Percentiles rank a stretch among this genome's conserved stretches.
Conservation (phyloP, 495 filamentous ascomycete species). For the Clavariopsis aquatica region DNA sequence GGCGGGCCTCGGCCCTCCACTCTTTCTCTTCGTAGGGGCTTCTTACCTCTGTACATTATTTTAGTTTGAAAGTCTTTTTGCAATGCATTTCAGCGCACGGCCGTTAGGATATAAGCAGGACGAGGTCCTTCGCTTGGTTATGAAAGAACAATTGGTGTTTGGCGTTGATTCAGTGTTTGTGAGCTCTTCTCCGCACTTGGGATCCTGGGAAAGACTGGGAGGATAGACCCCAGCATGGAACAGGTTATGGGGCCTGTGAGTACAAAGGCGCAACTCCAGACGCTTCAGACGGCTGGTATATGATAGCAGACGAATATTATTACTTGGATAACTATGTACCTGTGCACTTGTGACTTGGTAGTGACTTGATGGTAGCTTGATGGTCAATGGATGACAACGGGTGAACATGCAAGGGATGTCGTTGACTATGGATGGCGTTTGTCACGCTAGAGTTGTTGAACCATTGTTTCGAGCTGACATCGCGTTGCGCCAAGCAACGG, state of each 20-base stretch:
- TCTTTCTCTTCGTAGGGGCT: constrained; percentile 17
- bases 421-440: neutral
- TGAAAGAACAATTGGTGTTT: constrained; percentile 15
- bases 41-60: constrained; percentile 32
- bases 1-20: neutral
- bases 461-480: neutral
- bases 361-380: neutral
- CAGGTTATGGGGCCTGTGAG: neutral
- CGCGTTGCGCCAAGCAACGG: constrained; percentile 17
- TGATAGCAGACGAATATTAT: neutral
- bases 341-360: neutral
- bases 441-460: neutral
- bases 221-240: constrained; percentile 18
- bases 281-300: neutral
- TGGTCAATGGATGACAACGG: neutral
- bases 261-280: neutral
- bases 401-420: neutral
- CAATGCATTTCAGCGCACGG: constrained; percentile 36
- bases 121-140: constrained; percentile 21
- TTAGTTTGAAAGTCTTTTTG: constrained; percentile 20
- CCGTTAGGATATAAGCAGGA: constrained; percentile 13
- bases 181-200: constrained; percentile 10
- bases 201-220: constrained; percentile 18
- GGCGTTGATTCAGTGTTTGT: constrained; percentile 15
- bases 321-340: neutral